A percentile compares a stretch with the other conserved stretches of the same genome.
phyloP scores from a whole-genome alignment of 768 basidiomycete species.

The Russula abietina region DNA sequence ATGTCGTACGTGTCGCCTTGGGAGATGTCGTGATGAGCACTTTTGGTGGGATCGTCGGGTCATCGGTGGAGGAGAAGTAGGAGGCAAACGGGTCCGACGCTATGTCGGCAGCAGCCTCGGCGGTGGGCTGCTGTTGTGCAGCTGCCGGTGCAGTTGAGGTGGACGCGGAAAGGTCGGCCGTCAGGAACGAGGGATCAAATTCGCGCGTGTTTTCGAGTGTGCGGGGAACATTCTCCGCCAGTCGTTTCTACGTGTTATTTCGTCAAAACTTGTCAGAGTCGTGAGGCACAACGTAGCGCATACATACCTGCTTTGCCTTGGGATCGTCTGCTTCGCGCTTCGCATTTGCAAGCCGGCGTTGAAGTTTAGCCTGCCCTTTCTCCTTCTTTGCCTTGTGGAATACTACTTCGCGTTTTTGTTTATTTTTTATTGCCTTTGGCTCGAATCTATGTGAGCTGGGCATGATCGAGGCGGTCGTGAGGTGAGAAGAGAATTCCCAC shows the following conservation, averaged over 20 bases:
- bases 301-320: conserved; percentile 64
- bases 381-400: conserved; percentile 66
- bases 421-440: conserved; percentile 75
- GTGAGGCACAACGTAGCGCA: neutral
- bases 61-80: conserved; percentile 63
- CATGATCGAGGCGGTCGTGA: conserved; percentile 26
- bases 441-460: conserved; percentile 54
- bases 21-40: conserved; percentile 87
- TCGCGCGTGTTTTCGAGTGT: conserved; percentile 94
- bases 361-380: conserved; percentile 75
- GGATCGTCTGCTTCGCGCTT: conserved; percentile 75
- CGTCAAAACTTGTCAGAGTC: neutral
- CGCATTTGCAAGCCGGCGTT: conserved; percentile 68
- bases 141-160: conserved; percentile 20
- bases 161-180: conserved; percentile 38
- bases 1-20: conserved; percentile 82
- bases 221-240: conserved; percentile 77
- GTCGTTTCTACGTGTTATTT: conserved; percentile 53
- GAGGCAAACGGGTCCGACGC: conserved; percentile 71
- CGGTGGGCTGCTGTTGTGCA: conserved; percentile 34
- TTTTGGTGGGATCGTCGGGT: conserved; percentile 73
- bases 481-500: neutral
- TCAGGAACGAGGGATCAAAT: conserved; percentile 64
- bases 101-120: conserved; percentile 63
- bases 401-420: conserved; percentile 78